These are phyloP conservation scores for Fomes fomentarius DNA, from an alignment of 1,284 basidiomycete species.

Conservation along the genomic window DNA sequence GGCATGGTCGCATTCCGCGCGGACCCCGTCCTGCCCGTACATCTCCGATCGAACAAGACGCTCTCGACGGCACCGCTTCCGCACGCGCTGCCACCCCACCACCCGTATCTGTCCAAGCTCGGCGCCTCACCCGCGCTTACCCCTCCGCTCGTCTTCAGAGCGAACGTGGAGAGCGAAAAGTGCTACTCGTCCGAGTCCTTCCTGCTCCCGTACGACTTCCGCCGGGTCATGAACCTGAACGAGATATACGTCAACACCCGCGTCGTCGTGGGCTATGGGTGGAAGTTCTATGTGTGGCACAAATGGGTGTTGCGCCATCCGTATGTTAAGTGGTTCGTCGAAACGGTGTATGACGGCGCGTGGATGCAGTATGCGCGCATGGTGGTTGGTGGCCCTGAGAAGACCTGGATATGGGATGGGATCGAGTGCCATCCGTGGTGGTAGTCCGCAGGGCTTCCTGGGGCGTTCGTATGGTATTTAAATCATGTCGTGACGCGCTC, in stretches of 20 bases:
- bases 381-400: slow-evolving; percentile 40
- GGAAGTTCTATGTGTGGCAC: slow-evolving; percentile 47
- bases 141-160: slow-evolving; percentile 48
- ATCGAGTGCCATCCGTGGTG: slow-evolving; percentile 43
- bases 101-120: slow-evolving; percentile 32
- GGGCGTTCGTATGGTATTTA: too few relatives aligned
- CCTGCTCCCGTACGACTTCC: slow-evolving; percentile 56
- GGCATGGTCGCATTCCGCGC: too few relatives aligned
- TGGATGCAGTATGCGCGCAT: slow-evolving; percentile 42
- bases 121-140: slow-evolving; percentile 37
- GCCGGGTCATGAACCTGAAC: slow-evolving; percentile 45
- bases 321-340: slow-evolving; percentile 48
- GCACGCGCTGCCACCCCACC: slow-evolving; percentile 12
- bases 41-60: slow-evolving; percentile 34
- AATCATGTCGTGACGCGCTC: too few relatives aligned
- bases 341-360: slow-evolving; percentile 39
- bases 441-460: too few relatives aligned
- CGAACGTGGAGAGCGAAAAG: slow-evolving; percentile 39
- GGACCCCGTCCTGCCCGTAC: slow-evolving; percentile 45
- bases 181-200: slow-evolving; percentile 61
- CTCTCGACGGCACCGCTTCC: slow-evolving; percentile 35
- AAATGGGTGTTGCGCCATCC: slow-evolving; percentile 49
- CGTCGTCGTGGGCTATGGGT: slow-evolving; percentile 43
- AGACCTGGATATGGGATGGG: slow-evolving; percentile 41
- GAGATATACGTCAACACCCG: slow-evolving; percentile 50